Evolutionary conservation across 2,329 filamentous ascomycete genomes (phyloP).

Genomic region (Trichoderma pleuroti): DNA sequence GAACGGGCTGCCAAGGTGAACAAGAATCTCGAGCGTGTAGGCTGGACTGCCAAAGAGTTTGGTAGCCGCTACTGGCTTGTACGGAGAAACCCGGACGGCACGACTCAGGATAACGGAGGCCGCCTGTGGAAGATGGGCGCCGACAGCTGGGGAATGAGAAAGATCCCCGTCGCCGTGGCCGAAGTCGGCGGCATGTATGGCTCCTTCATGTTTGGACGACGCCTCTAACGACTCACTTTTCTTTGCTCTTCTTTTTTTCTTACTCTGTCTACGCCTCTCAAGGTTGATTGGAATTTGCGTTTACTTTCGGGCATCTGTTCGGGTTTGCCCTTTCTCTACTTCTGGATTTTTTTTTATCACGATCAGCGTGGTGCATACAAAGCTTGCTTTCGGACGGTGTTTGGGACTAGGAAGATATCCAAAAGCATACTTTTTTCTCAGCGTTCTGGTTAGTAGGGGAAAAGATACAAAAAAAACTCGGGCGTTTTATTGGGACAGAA

Average conservation of each 20-base stretch:
- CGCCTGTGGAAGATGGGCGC: constrained; percentile 82
- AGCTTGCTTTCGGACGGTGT: constrained; percentile 18
- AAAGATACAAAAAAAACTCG: constrained; percentile 8
- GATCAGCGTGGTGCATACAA: neutral
- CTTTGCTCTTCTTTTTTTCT: neutral
- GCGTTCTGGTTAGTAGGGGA: constrained; percentile 2
- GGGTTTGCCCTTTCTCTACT: neutral
- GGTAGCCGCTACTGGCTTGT: constrained; percentile 66
- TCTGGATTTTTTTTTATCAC: neutral
- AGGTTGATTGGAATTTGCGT: neutral
- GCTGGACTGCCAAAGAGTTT: constrained; percentile 70
- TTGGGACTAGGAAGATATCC: constrained; percentile 19
- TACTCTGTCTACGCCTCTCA: neutral
- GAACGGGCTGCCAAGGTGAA: constrained; percentile 60
- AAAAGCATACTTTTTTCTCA: constrained; percentile 14
- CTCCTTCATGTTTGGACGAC: constrained; percentile 60
- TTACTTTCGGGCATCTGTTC: neutral
- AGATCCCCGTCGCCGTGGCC: constrained; percentile 85
- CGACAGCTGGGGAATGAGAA: constrained; percentile 80
- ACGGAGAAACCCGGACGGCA: constrained; percentile 41
- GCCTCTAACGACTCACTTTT: constrained; percentile 39
- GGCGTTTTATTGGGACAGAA: neutral
- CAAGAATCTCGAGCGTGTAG: constrained; percentile 56
- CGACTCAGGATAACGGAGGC: constrained; percentile 43
- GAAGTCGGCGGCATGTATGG: constrained; percentile 96